Evolutionary conservation across 441 rosid species (phyloP), one percentile per base, ranked within the genome.

Genomic region (Kokia cookei): DNA sequence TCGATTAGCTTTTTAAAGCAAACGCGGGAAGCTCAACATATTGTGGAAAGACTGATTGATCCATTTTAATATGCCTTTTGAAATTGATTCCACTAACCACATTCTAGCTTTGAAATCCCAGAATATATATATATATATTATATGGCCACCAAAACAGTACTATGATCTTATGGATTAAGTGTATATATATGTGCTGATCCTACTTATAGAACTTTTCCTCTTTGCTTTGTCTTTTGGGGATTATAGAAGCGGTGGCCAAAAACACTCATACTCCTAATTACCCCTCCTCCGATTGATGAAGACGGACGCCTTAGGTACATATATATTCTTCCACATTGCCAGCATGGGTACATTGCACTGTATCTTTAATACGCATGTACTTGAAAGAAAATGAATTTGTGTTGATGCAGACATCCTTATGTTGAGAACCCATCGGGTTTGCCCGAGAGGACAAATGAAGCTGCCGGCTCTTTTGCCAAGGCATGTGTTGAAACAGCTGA

Each of bases 231-330:
- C n/a, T 22, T 55, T 29, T 43, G 64, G 62, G 58, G 58, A 65
- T 63, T 61, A 37, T 86, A 90, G 98, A 80, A 78, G 43, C 89
- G 77, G 42, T 93, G 96, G 91, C 93, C 96, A 37, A 69, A 72
- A 5, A 78, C 86, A n/a, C 78, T 79, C 53, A 51, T 91, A 65
- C 78, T 92, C 73, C 88, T 89, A 69, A 84, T 93, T 43, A 85
- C 93, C 59, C 98, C 97, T 24, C 97, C 98, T 73, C 98, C 98
- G 3, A 86, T 93, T 14, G 92, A 92, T 74, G 96, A 93, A 82
- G 94, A 80, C 43, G 91, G 82, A 22, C 97, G 98, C 65, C 90
- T 90, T 50, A 70, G 78, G 98, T 93, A 57, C 11, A n/a, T 53
- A 53, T 53, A 53, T 54, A 85, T 40, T 69, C 17, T 70, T 55